phyloP scores from a whole-genome alignment of 1,284 basidiomycete species.

The Moesziomyces parantarcticus region DNA sequence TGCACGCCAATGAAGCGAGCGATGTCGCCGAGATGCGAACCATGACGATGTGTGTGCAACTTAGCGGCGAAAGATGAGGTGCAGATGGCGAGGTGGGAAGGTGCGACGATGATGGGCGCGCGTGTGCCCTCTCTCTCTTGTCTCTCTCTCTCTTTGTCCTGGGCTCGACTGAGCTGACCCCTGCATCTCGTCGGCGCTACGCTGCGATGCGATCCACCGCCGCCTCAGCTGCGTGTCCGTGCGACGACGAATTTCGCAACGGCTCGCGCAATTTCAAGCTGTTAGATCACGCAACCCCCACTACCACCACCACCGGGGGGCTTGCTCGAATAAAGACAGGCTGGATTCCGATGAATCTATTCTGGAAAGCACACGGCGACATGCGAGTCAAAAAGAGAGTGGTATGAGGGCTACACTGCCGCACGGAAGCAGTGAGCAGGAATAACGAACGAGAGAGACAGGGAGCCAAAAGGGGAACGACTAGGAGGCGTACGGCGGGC shows the following conservation, averaged over 20 bases:
- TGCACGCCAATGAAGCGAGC: constrained; percentile 22
- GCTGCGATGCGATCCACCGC: neutral
- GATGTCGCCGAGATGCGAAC: constrained; percentile 21
- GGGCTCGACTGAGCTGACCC: no score
- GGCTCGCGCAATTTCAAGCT: neutral
- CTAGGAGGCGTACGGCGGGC: constrained; percentile 37
- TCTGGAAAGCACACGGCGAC: neutral
- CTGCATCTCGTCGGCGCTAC: neutral
- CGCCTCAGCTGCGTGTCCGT: constrained; percentile 6
- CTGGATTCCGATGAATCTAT: neutral
- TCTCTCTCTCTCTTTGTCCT: neutral
- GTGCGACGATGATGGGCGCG: constrained; percentile 12
- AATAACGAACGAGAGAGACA: neutral
- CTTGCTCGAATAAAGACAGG: neutral
- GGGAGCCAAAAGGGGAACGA: neutral
- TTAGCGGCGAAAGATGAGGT: neutral
- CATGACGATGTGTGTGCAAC: constrained; percentile 4
- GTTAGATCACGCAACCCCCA: no score
- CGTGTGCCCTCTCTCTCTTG: neutral
- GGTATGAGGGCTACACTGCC: constrained; percentile 8
- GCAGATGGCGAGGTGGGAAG: neutral
- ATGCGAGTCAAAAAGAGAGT: constrained; percentile 2
- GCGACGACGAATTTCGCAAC: constrained; percentile 4
- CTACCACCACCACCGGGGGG: no score
- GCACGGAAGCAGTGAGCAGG: no score